Evolutionary conservation across 2,329 filamentous ascomycete species (phyloP), one percentile per base, ranked within the genome.

Genomic region (Fusarium neocosmosporiellum): DNA sequence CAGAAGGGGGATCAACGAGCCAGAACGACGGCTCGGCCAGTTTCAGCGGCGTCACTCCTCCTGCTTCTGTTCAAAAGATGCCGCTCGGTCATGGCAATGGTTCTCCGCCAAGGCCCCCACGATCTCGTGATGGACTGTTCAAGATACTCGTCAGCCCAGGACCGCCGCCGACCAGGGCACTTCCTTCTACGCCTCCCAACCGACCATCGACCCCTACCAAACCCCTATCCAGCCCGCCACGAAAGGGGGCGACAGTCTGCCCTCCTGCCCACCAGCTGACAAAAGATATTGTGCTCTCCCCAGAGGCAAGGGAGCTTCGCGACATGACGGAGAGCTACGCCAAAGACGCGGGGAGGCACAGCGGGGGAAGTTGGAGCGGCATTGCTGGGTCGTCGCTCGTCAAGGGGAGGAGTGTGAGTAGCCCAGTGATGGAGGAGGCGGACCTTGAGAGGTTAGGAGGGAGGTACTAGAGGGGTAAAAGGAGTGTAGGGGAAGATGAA

Each of bases 91-190:
- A 46, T 20, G 63, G 37, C 18, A 70, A 57, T 13, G 57, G 63
- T 10, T 75, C 73, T 27, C 72, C 72, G 20, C 66, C 61, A 31
- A 37, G 70, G 1, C 72, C 70, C 48, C 59, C 63, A 1, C 70
- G 66, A 31, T 64, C 70, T 9, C 63, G 50, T n/a, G 65, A 66
- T 31, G 53, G 59, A 22, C 65, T 72, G 2, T 65, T 70, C 4
- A 66, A 69, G n/a, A 64, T 77, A 53, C 68, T 80, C 27, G 71
- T 74, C n/a, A 77, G 79, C 31, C 77, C 83, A 22, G 84, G 85
- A 0, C 85, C 87, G 0, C 85, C 86, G 1, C 86, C 86, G 0
- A 84, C 71, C 7, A 79, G 82, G n/a, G 84, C 84, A 4, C 81
- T 88, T 4, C 73, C 74, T 3, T 71, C 66, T 9, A 77, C 75